phyloP scores from a whole-genome alignment of 129 eudicot genomes.

The Saussurea involucrata region DNA sequence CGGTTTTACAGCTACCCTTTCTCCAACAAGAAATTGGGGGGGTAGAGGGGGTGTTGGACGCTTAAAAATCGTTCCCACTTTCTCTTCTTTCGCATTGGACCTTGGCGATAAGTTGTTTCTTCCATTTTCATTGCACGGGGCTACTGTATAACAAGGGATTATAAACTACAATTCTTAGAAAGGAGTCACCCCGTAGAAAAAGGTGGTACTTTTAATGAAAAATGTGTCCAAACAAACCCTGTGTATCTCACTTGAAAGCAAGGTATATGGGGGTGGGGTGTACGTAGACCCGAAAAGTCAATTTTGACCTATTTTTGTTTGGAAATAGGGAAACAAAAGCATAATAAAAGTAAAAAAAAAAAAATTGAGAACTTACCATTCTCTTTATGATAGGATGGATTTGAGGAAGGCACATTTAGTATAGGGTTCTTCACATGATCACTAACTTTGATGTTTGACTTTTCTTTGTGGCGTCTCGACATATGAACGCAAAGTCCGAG shows the following conservation, averaged over 20 bases:
- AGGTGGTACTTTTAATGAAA: no score
- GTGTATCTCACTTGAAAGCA: no score
- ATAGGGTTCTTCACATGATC: conserved; percentile 27
- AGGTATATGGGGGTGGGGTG: no score
- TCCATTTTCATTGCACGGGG: neutral
- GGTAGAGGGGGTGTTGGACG: conserved; percentile 43
- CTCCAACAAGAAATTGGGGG: conserved; percentile 40
- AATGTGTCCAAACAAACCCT: no score
- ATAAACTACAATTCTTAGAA: neutral
- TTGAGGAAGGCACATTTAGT: conserved; percentile 22
- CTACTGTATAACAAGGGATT: neutral
- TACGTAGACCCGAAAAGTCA: no score
- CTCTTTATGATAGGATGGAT: conserved; percentile 29
- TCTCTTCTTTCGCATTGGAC: conserved; percentile 7
- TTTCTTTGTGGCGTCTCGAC: conserved; percentile 46
- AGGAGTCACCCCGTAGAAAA: no score
- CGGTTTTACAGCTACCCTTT: conserved; percentile 45
- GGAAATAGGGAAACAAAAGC: no score
- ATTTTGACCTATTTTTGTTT: no score
- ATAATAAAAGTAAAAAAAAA: no score
- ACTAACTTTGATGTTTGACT: conserved; percentile 25
- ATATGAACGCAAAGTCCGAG: conserved; percentile 46
- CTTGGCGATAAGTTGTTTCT: conserved; percentile 15
- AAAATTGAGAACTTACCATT: conserved; percentile 25
- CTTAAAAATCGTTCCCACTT: conserved; percentile 16